A percentile compares a stretch with the other conserved stretches of the same genome.
These are phyloP conservation scores for Saccharomyces hybrid DNA, from an alignment of 1,139 yeast genomes.

Conservation along the genomic window DNA sequence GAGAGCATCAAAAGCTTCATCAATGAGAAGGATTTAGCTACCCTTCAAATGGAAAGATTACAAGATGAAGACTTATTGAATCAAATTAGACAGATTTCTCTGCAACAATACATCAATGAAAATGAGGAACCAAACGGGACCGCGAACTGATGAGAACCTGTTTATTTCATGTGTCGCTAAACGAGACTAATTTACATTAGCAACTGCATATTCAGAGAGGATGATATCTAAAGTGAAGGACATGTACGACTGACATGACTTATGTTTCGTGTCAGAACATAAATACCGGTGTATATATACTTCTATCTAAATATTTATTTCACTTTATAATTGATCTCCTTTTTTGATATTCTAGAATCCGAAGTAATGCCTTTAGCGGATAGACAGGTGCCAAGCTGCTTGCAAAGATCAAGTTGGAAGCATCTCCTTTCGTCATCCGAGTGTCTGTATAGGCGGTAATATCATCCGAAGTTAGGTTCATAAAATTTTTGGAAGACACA, in stretches of 20 bases:
- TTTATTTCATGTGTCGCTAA: not conserved
- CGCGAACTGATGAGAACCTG: not conserved
- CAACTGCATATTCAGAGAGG: not conserved
- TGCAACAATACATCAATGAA: constrained; percentile 28
- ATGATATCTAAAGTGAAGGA: not conserved
- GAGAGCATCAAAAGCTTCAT: constrained; percentile 37
- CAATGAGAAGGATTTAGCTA: constrained; percentile 31
- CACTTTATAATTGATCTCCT: not conserved
- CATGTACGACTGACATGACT: not conserved
- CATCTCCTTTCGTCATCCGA: constrained; percentile 34
- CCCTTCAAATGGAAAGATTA: constrained; percentile 16
- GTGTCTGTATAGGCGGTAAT: not conserved
- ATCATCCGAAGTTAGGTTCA: not conserved
- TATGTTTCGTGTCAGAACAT: not conserved
- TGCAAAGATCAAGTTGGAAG: constrained; percentile 44
- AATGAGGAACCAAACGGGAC: constrained; percentile 6
- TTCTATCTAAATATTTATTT: not conserved
- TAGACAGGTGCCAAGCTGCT: constrained; percentile 25
- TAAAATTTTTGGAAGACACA: not conserved
- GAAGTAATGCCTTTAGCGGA: constrained; percentile 21
- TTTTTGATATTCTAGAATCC: constrained; percentile 12
- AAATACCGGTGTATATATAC: not conserved
- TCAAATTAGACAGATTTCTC: constrained; percentile 29
- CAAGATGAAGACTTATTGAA: constrained; percentile 29
- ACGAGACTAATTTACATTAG: not conserved